Percentiles rank a stretch among this genome's conserved stretches.
phyloP scores from a whole-genome alignment of 1,139 yeast species.

The Scheffersomyces cryptocercus region DNA sequence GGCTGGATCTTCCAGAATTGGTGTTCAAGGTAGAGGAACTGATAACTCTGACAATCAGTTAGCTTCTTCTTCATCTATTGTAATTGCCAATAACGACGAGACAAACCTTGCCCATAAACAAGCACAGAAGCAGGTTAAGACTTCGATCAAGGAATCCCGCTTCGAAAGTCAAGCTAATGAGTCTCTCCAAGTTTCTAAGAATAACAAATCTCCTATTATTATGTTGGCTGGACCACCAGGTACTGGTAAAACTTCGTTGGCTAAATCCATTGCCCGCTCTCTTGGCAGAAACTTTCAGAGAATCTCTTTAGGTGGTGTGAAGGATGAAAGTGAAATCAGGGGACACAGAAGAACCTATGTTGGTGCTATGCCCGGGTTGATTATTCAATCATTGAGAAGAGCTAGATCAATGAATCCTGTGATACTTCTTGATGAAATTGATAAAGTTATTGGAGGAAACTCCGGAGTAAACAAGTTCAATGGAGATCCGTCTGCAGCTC shows the following conservation, averaged over 20 bases:
- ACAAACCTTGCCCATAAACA: slow-evolving; percentile 27
- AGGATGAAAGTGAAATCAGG: slow-evolving; percentile 87
- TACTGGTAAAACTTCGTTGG: slow-evolving; percentile 90
- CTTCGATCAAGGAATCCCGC: slow-evolving; percentile 18
- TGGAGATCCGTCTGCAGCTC: slow-evolving; percentile 92
- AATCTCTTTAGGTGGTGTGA: slow-evolving; percentile 83
- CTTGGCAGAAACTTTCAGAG: slow-evolving; percentile 80
- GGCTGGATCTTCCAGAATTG: slow-evolving; percentile 3
- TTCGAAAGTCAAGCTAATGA: slow-evolving; percentile 11
- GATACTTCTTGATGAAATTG: slow-evolving; percentile 86
- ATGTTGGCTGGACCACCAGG: slow-evolving; percentile 95
- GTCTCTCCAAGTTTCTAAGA: slow-evolving; percentile 31
- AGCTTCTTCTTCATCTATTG: slow-evolving; percentile 22
- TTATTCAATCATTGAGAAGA: slow-evolving; percentile 77
- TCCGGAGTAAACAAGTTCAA: slow-evolving; percentile 52
- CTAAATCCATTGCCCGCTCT: slow-evolving; percentile 82
- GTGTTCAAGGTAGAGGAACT: slow-evolving; percentile 3
- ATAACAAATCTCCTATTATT: slow-evolving; percentile 68
- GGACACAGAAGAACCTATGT: slow-evolving; percentile 94
- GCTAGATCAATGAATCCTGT: slow-evolving; percentile 85
- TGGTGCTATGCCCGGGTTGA: slow-evolving; percentile 90
- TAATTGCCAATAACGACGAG: slow-evolving; percentile 41
- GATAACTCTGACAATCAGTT: not conserved
- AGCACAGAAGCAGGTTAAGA: slow-evolving; percentile 28
- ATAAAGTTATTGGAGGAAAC: slow-evolving; percentile 68